Conservation (phyloP, 1,139 yeast species). For the Pichia sp. region DNA sequence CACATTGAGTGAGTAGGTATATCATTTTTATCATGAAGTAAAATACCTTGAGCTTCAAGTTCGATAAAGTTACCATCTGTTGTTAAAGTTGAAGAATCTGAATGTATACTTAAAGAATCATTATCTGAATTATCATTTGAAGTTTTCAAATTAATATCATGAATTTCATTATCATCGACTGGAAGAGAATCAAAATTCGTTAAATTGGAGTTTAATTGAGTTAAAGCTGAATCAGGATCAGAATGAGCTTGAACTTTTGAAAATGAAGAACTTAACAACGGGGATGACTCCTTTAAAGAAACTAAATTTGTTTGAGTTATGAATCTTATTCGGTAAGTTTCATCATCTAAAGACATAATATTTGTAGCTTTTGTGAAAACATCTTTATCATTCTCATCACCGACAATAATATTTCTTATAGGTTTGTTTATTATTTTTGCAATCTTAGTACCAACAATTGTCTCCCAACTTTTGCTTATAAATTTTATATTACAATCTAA, state of each 20-base stretch:
- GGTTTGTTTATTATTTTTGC: slow-evolving; percentile 52
- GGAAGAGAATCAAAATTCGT: background rate
- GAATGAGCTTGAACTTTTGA: background rate
- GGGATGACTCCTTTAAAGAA: slow-evolving; percentile 11
- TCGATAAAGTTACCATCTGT: slow-evolving; percentile 57
- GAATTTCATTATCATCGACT: slow-evolving; percentile 19
- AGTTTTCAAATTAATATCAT: slow-evolving; percentile 5
- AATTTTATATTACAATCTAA: slow-evolving; percentile 73
- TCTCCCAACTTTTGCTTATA: slow-evolving; percentile 71
- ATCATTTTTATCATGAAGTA: slow-evolving; percentile 61
- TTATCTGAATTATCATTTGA: slow-evolving; percentile 16
- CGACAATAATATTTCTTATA: slow-evolving; percentile 60
- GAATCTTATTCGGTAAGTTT: slow-evolving; percentile 72
- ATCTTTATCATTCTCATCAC: slow-evolving; percentile 53
- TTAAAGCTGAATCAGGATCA: background rate
- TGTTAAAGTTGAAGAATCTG: slow-evolving; percentile 25
- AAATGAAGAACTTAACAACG: background rate
- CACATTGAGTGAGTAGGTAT: slow-evolving; percentile 88
- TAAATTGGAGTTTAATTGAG: background rate
- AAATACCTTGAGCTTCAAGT: slow-evolving; percentile 92
- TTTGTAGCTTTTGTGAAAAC: slow-evolving; percentile 69
- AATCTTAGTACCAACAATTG: slow-evolving; percentile 61
- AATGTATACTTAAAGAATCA: slow-evolving; percentile 25
- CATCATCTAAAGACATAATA: slow-evolving; percentile 68
- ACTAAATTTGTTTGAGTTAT: slow-evolving; percentile 46